Base-by-base conservation (phyloP, 2,329 filamentous ascomycete genomes). In the Stemphylium vesicarium region DNA sequence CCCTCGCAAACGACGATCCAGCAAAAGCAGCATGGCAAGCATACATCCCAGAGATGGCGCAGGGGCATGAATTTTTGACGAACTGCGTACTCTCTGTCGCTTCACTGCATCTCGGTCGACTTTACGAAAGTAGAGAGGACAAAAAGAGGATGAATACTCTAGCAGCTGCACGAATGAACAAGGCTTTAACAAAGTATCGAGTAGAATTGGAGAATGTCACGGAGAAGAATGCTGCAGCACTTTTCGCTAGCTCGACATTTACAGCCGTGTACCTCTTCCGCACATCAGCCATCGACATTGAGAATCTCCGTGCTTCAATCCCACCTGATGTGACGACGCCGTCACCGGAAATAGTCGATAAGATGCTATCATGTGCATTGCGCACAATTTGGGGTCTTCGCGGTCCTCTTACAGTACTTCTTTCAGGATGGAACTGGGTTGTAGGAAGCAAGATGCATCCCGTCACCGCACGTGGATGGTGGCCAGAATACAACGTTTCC, bases 71-170 rank as follows among this genome's bases (percentile, higher is more conserved):
- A 2, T 82, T 78, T 42, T 67, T 82, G 7, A 63, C 81, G 8
- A 77, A 81, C 55, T 77, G 77, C 37, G 72, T 82, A 5, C 65
- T 81, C 0, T 77, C 79, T 2, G 64, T 81, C 12, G 74, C 80
- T 11, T 79, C 79, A 2, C 68, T 82, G 22, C 80, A 82, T 52
- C 63, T 81, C 9, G 76, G 74, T 11, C 75, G 76, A 26, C 58
- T 78, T 4, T 72, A 79, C 46, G 64, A 69, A 29, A 43, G 45
- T 13, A 47, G 42, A 50, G 59, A 52, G 18, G 63, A 61, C 10
- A 68, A 62, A 51, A 60, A 16, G 22, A 60, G 51, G 4, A 71
- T 74, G 68, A 66, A 64, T 18, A 60, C 62, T 1, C 40, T 72
- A 7, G 70, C 72, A 9, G 69, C 67, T n/a, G 60, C 63, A 2